These are phyloP conservation scores for Chrysoporthe puriensis DNA, from an alignment of 2,329 filamentous ascomycete genomes.

Conservation along the genomic window DNA sequence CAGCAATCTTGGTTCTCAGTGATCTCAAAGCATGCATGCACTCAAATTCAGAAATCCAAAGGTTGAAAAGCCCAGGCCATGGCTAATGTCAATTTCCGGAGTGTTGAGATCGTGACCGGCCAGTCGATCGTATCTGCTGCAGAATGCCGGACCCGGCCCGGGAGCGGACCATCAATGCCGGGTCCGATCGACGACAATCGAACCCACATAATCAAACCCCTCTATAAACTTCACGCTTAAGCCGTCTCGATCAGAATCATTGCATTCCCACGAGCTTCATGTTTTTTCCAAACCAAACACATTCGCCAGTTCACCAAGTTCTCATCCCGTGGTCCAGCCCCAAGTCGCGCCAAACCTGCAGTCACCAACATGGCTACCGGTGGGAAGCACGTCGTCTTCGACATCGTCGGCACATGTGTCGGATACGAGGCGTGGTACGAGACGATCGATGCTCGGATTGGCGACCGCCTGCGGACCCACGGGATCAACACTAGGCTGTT, in stretches of 20 bases:
- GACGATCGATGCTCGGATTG: constrained; percentile 46
- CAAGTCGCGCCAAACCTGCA: background rate
- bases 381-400: constrained; percentile 51
- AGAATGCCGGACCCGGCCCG: constrained; percentile 6
- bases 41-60: background rate
- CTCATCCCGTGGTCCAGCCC: background rate
- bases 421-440: constrained; percentile 49
- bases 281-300: too few species aligned
- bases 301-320: background rate
- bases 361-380: constrained; percentile 21
- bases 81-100: background rate
- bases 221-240: background rate
- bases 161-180: constrained; percentile 2
- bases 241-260: background rate
- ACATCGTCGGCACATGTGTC: constrained; percentile 57
- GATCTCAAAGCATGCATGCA: background rate
- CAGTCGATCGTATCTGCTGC: background rate
- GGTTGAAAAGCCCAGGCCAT: background rate
- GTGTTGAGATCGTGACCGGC: background rate
- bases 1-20: background rate
- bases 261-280: too few species aligned
- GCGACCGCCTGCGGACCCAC: constrained; percentile 42
- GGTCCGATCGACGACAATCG: background rate
- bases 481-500: constrained; percentile 47
- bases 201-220: background rate